Evolutionary conservation across 139 green algal genomes (phyloP).

Genomic region (Astrephomene gubernaculifera): DNA sequence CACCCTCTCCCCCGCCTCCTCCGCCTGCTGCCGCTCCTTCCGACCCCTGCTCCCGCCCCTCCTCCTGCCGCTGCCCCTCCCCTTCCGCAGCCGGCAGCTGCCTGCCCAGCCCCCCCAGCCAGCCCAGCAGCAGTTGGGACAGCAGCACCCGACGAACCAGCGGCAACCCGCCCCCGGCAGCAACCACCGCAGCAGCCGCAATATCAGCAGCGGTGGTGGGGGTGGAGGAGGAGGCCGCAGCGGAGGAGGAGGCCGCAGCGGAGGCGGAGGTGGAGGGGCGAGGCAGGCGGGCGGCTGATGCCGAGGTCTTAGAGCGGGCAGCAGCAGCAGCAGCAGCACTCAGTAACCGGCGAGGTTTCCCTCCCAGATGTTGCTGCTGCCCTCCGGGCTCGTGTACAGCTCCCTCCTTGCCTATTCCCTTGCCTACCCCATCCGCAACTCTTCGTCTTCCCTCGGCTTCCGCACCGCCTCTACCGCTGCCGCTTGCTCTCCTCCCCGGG

Average conservation of each 20-base stretch:
- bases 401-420: no score
- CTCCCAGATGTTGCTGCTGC: no score
- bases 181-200: no score
- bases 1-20: background rate
- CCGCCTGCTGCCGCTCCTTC: background rate
- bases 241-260: background rate
- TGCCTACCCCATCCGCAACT: no score
- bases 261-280: background rate
- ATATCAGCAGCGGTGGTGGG: no score
- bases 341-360: no score
- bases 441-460: no score
- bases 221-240: background rate
- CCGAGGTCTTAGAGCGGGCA: background rate
- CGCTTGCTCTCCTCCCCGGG: no score
- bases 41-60: background rate
- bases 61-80: background rate
- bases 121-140: conserved; percentile 9
- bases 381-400: no score
- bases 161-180: background rate
- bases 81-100: background rate
- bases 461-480: no score
- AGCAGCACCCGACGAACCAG: background rate
- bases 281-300: background rate
- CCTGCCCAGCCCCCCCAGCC: background rate
- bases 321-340: no score